Conservation (phyloP, 1,284 basidiomycete genomes). For the Microbotryum scabiosae region DNA sequence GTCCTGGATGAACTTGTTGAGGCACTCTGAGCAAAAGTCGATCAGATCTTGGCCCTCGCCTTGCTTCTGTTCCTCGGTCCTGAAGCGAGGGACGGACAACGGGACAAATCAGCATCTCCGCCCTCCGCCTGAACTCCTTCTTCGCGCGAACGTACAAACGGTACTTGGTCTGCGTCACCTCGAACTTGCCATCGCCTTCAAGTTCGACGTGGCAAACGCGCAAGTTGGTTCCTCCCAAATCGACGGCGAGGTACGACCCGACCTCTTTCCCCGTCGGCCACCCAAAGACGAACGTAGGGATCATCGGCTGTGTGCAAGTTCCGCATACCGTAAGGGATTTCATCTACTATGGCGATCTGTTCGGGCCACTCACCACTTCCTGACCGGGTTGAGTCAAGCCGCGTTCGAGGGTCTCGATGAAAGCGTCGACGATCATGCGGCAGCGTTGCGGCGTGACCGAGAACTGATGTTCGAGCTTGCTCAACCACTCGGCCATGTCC, state of each 20-base stretch:
- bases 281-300: conserved; percentile 93
- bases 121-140: neutral
- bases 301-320: conserved; percentile 43
- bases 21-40: conserved; percentile 93
- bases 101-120: no score
- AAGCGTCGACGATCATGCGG: conserved; percentile 92
- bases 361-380: conserved; percentile 82
- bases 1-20: conserved; percentile 79
- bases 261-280: conserved; percentile 86
- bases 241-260: conserved; percentile 86
- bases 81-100: neutral
- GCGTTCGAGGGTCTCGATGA: conserved; percentile 81
- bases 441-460: conserved; percentile 84
- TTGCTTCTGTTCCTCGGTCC: conserved; percentile 93
- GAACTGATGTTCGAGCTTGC: conserved; percentile 44
- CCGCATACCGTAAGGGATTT: no score
- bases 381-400: conserved; percentile 77
- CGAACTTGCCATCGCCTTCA: conserved; percentile 86
- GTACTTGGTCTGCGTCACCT: conserved; percentile 96
- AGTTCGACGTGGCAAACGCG: conserved; percentile 94
- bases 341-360: no score
- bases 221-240: conserved; percentile 94
- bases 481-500: conserved; percentile 34
- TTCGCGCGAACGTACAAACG: conserved; percentile 49
- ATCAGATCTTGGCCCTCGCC: conserved; percentile 90